phyloP scores from a whole-genome alignment of 768 basidiomycete genomes.

The Suillus occidentalis region DNA sequence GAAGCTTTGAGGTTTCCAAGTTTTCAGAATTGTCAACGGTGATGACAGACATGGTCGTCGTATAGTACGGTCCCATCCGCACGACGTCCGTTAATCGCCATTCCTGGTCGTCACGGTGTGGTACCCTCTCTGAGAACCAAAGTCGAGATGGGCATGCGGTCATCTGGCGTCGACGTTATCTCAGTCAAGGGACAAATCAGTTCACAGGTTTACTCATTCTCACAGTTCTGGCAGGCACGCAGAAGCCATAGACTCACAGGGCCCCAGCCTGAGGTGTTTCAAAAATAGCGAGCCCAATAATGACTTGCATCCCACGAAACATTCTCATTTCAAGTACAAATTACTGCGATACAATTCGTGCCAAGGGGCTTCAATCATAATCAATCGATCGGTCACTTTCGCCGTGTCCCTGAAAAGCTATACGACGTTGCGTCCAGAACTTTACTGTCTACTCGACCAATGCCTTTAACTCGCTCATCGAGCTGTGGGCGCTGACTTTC shows the following conservation, averaged over 20 bases:
- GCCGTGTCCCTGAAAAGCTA: neutral
- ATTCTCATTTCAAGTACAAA: too few relatives aligned
- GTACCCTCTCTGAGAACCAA: neutral
- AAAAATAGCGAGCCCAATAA: neutral
- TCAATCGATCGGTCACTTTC: too few relatives aligned
- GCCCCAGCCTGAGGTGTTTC: neutral
- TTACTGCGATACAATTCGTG: slow-evolving; percentile 73
- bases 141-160: too few relatives aligned
- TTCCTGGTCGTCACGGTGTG: neutral
- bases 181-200: neutral
- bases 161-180: neutral
- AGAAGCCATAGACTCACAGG: neutral
- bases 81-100: neutral
- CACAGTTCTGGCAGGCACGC: neutral
- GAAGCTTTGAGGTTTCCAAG: too few relatives aligned
- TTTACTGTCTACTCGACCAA: slow-evolving; percentile 61
- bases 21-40: too few relatives aligned
- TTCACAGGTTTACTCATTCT: neutral
- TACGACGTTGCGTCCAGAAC: slow-evolving; percentile 41
- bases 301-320: neutral
- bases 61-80: too few relatives aligned
- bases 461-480: slow-evolving; percentile 79
- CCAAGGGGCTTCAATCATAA: slow-evolving; percentile 77
- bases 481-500: slow-evolving; percentile 64
- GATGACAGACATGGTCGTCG: too few relatives aligned